Percentiles rank a stretch among this genome's conserved stretches.
Conservation (phyloP, 2,329 filamentous ascomycete species). For the Sporothrix pseudoabietina region DNA sequence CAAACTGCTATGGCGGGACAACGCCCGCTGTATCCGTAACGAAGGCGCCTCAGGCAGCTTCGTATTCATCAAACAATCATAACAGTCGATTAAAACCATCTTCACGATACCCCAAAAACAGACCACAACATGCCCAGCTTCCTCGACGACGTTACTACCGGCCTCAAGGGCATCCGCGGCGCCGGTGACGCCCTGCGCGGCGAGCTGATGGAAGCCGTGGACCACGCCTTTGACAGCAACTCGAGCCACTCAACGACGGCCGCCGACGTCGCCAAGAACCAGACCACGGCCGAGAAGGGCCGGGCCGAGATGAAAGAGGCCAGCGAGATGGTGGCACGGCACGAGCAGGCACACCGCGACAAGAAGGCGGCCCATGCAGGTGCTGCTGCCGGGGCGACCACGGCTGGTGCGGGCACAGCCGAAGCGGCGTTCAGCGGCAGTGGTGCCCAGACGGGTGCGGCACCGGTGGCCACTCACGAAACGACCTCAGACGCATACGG, state of each 20-base stretch:
- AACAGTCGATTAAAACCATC: neutral
- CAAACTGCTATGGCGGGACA: neutral
- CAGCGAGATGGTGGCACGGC: neutral
- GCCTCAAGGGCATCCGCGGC: slow-evolving; percentile 17
- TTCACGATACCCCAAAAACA: neutral
- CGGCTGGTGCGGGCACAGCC: neutral
- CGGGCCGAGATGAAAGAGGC: neutral
- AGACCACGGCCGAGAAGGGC: neutral
- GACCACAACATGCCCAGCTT: neutral
- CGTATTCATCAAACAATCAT: neutral
- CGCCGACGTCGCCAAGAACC: neutral
- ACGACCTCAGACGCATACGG: neutral
- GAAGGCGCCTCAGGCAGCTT: neutral
- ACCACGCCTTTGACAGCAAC: slow-evolving; percentile 8
- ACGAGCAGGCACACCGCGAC: slow-evolving; percentile 4
- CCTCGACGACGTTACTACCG: slow-evolving; percentile 8
- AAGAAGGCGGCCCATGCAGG: neutral
- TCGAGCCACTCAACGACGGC: neutral
- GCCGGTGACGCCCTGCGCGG: slow-evolving; percentile 11
- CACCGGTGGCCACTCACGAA: slow-evolving; percentile 8
- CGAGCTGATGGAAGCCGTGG: slow-evolving; percentile 16
- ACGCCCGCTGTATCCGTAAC: neutral
- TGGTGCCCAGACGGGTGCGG: neutral
- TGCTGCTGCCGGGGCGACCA: neutral
- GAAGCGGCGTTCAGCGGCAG: neutral